These are phyloP conservation scores for Tieghemiomyces parasiticus DNA, from an alignment of 192 early-diverging fungal genomes.

Conservation along the genomic window DNA sequence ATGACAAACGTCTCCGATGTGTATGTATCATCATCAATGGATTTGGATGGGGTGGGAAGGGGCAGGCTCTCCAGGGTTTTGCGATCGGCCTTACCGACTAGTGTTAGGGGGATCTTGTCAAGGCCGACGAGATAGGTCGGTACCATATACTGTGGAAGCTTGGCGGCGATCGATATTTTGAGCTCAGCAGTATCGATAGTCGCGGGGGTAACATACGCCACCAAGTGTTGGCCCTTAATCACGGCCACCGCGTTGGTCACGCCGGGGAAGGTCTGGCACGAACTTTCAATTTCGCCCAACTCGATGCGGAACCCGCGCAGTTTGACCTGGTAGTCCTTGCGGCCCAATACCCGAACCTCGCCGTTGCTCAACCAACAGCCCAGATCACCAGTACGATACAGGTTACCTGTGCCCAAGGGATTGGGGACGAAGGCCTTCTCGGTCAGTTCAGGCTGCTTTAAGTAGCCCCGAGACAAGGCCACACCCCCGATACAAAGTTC, in stretches of 20 bases:
- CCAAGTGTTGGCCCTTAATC: background rate
- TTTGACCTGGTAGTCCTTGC: background rate
- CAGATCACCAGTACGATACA: background rate
- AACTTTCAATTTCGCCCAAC: background rate
- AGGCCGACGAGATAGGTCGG: background rate
- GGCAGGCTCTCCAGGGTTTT: background rate
- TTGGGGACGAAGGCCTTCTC: background rate
- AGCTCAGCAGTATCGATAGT: background rate
- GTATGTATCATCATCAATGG: background rate
- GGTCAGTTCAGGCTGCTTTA: background rate
- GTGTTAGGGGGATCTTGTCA: background rate
- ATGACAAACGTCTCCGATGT: background rate
- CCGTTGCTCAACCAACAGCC: background rate
- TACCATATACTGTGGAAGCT: conserved; percentile 2
- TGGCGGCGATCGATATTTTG: no score
- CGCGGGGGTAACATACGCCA: background rate
- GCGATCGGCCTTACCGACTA: conserved; percentile 2
- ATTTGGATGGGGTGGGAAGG: background rate
- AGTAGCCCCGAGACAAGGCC: background rate
- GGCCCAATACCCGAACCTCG: background rate
- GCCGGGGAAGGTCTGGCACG: background rate
- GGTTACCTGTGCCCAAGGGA: background rate
- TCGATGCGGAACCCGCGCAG: background rate
- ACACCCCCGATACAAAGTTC: background rate
- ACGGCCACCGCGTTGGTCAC: background rate